A percentile compares a stretch with the other conserved stretches of the same genome.
These are phyloP conservation scores for Diutina neorugosa DNA, from an alignment of 1,139 yeast genomes.

Conservation along the genomic window DNA sequence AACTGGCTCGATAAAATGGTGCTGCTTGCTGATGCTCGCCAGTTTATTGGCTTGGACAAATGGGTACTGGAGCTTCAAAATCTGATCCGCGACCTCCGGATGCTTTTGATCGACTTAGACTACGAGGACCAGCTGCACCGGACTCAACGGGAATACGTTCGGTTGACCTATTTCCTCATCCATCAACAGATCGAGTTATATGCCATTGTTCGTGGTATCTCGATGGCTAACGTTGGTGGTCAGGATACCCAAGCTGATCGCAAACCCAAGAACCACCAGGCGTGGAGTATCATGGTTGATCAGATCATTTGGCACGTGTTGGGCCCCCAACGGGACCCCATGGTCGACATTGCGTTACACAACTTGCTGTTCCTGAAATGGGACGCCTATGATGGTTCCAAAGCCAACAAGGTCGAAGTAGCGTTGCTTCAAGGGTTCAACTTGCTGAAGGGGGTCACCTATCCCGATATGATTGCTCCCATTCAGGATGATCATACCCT, in stretches of 20 bases:
- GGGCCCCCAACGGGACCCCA: constrained; percentile 46
- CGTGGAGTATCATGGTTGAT: constrained; percentile 36
- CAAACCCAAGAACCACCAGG: neutral
- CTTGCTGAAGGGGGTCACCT: constrained; percentile 43
- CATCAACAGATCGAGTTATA: constrained; percentile 38
- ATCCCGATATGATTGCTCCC: constrained; percentile 66
- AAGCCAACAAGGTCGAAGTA: constrained; percentile 49
- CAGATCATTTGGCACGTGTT: constrained; percentile 65
- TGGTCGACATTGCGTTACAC: constrained; percentile 62
- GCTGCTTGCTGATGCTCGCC: constrained; percentile 57
- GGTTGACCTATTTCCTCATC: constrained; percentile 46
- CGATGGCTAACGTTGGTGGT: neutral
- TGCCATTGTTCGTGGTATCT: neutral
- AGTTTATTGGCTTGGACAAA: constrained; percentile 41
- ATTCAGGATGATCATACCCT: constrained; percentile 11
- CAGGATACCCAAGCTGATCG: neutral
- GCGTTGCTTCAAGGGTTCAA: constrained; percentile 64
- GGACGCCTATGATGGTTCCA: constrained; percentile 42
- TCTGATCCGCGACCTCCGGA: neutral
- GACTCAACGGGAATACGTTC: constrained; percentile 13
- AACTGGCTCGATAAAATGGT: constrained; percentile 55
- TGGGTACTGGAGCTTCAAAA: neutral
- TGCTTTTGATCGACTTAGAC: constrained; percentile 6
- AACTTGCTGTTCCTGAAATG: constrained; percentile 48
- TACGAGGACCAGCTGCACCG: constrained; percentile 13